phyloP scores from a whole-genome alignment of 2,329 filamentous ascomycete genomes.

The Thermoascus crustaceus region DNA sequence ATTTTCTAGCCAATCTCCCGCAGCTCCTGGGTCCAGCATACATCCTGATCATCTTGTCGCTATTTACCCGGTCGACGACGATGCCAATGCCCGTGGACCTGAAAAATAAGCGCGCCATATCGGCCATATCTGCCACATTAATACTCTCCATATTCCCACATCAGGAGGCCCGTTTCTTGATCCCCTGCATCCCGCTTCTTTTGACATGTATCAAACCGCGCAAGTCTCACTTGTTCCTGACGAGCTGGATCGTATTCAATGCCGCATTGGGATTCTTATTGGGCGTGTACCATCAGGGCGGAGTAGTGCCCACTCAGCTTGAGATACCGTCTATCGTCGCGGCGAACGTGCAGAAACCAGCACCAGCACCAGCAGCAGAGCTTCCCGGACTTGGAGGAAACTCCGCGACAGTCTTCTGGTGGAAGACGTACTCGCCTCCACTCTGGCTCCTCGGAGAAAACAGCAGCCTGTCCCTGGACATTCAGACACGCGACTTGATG shows the following conservation, averaged over 20 bases:
- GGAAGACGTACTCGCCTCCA: conserved; percentile 48
- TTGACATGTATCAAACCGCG: conserved; percentile 41
- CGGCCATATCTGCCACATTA: conserved; percentile 36
- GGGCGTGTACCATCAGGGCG: conserved; percentile 48
- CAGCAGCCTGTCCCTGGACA: conserved; percentile 19
- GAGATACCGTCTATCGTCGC: conserved; percentile 34
- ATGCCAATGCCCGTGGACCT: conserved; percentile 23
- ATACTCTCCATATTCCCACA: conserved; percentile 41
- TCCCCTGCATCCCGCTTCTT: conserved; percentile 44
- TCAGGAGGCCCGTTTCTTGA: conserved; percentile 46
- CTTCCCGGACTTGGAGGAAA: not conserved
- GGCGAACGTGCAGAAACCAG: conserved; percentile 18
- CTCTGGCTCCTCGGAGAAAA: conserved; percentile 42
- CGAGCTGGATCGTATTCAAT: conserved; percentile 43
- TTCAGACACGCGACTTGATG: conserved; percentile 42
- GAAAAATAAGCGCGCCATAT: conserved; percentile 34
- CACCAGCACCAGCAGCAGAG: not conserved
- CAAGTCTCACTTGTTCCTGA: conserved; percentile 33
- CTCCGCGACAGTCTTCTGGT: conserved; percentile 41
- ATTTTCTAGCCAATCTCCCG: conserved; percentile 62
- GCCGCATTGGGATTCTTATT: conserved; percentile 40
- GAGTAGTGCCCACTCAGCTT: conserved; percentile 43
- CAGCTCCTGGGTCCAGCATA: conserved; percentile 64
- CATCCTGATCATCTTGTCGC: conserved; percentile 39
- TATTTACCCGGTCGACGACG: conserved; percentile 43